Evolutionary conservation across 345 rosid genomes (phyloP), one percentile per base, ranked within the genome.

Genomic region (Psidium friedrichsthalianum): DNA sequence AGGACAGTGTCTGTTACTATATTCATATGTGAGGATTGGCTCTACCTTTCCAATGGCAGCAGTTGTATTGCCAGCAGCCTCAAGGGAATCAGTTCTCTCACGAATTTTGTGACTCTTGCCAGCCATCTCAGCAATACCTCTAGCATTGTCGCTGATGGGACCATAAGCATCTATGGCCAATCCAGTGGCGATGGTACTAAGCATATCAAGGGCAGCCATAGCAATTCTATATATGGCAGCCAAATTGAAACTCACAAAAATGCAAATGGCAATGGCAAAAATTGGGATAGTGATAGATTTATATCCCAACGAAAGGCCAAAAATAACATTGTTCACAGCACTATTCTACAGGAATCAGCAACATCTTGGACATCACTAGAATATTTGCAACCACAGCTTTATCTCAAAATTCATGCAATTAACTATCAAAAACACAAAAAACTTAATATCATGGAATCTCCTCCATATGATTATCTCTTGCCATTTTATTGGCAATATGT

Each of bases 91-190:
- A 52, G 90, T 90, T 36, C 89, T 83, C 83, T 90, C 90, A 54
- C 88, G 89, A 24, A 88, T 88, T 52, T 85, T 84, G 74, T 82
- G 89, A 57, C 90, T 89, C 90, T 86, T 87, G 82, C 90, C 89
- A 85, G 90, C 91, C 90, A 87, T 89, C 86, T 90, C 89, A 61
- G 91, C 90, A 88, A 90, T 89, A 61, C 89, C 91, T 8, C 90
- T 88, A 85, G 91, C 90, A 61, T 91, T 91, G 84, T 91, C 88
- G 78, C 89, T 42, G 59, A 88, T 90, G 83, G 91, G 91, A 83
- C 91, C 90, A 74, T 88, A 88, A 47, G 90, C 91, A 87, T 89
- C 91, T 74, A 91, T 89, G 51, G 92, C 91, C 84, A 88, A 84
- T 64, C 91, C 88, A 84, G 92, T 89, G 55, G 92, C 91, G 57